Base-by-base conservation (phyloP, 805 yeast genomes). In the Suhomyces kilbournensis region DNA sequence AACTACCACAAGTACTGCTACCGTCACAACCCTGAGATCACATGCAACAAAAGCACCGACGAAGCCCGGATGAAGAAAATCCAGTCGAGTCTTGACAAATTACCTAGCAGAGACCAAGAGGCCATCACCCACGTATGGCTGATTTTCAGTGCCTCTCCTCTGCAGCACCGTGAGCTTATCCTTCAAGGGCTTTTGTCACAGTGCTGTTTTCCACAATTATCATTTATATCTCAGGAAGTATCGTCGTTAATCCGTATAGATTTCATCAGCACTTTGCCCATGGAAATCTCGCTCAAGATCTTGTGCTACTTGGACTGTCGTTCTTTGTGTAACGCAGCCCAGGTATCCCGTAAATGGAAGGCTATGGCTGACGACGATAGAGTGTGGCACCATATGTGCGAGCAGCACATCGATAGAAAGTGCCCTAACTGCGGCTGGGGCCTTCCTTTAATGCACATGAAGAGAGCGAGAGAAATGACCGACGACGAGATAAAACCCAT, bases 351-450 rank as follows among this genome's bases (percentile, higher is more conserved):
- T 49, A 82, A 81, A 49, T 94, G 99, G 99, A 85, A 89, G 65
- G 74, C 75, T 52, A 74, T 94, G 53, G 98, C 99, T 1, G 97
- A 94, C 68, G 97, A 93, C 66, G 98, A 94, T 64, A 74, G 96
- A 47, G 97, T 94, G 2, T 94, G 99, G 99, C 94, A 93, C 66
- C 92, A 93, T 59, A 86, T 94, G 91, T 94, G 99, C 66, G 97
- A 91, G 66, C 99, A 94, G 71, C 99, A 94, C 69, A 94, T 94
- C 51, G 99, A 94, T 71, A 80, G 96, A 54, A 94, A 94, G 69
- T 94, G 99, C 72, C 96, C 97, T 39, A 90, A 90, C 64, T 94
- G 99, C 72, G 99, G 99, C 14, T 94, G 99, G 99, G 99, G 99
- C 4, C 77, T 94, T 57, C 99, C 99, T 2, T 73, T 94, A 54